Conservation (phyloP, 2,329 filamentous ascomycete species). For the Aspergillus fumigatus region DNA sequence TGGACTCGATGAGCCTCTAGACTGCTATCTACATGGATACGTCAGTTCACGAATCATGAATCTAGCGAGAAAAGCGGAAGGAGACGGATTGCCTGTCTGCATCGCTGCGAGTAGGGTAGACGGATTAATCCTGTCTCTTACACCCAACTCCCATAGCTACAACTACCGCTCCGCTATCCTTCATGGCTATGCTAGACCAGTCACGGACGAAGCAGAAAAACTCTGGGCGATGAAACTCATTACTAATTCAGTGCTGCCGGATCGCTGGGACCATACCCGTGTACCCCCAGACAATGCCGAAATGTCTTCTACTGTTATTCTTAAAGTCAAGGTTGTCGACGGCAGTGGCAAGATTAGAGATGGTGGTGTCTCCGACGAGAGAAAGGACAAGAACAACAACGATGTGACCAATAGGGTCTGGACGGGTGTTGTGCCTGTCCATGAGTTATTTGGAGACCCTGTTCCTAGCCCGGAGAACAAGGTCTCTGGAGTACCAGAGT, state of each 20-base stretch:
- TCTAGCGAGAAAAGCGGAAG: slow-evolving; percentile 45
- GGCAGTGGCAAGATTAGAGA: slow-evolving; percentile 72
- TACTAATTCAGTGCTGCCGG: slow-evolving; percentile 66
- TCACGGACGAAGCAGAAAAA: slow-evolving; percentile 66
- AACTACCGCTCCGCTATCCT: slow-evolving; percentile 80
- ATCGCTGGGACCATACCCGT: slow-evolving; percentile 65
- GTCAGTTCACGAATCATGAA: slow-evolving; percentile 74
- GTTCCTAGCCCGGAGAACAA: slow-evolving; percentile 57
- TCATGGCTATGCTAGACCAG: slow-evolving; percentile 67
- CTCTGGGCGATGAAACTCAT: slow-evolving; percentile 73
- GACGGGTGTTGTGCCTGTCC: slow-evolving; percentile 62
- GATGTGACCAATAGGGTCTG: slow-evolving; percentile 50
- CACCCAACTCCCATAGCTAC: slow-evolving; percentile 76
- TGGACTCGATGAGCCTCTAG: slow-evolving; percentile 59
- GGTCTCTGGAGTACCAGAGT: slow-evolving; percentile 55
- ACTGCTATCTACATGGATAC: slow-evolving; percentile 81
- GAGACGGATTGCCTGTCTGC: slow-evolving; percentile 62
- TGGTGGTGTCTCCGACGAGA: slow-evolving; percentile 60
- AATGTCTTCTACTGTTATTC: slow-evolving; percentile 68
- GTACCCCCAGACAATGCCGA: slow-evolving; percentile 68
- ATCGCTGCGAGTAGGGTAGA: slow-evolving; percentile 71
- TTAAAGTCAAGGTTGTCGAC: slow-evolving; percentile 63
- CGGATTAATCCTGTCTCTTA: slow-evolving; percentile 73
- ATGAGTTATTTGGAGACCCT: slow-evolving; percentile 60
- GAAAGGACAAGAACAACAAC: slow-evolving; percentile 47